Conservation (phyloP, 805 yeast species). For the Kregervanrija delftensis region DNA sequence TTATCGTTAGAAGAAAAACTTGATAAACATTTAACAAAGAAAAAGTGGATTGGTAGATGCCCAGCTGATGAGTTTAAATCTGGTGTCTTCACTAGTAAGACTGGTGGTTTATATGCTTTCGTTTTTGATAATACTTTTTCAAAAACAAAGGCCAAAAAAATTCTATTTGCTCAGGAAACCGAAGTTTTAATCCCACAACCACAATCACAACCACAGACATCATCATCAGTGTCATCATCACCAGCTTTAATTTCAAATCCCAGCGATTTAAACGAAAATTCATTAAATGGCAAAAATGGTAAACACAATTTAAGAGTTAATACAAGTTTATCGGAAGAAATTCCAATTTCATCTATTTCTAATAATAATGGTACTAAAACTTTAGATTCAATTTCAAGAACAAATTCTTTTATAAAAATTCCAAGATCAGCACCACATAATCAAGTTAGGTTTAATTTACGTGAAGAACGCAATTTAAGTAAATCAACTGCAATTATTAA, state of each 20-base stretch:
- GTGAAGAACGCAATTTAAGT: conserved; percentile 9
- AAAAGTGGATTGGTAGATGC: conserved; percentile 51
- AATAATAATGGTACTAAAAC: too few species aligned
- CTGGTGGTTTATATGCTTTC: conserved; percentile 75
- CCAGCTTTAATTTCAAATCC: too few species aligned
- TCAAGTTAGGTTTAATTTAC: conserved; percentile 18
- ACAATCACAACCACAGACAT: too few species aligned
- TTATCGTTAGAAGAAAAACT: conserved; percentile 47
- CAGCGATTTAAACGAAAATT: not conserved
- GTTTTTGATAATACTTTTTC: conserved; percentile 90
- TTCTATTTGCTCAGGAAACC: conserved; percentile 48
- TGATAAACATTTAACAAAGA: conserved; percentile 41
- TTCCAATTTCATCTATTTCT: too few species aligned
- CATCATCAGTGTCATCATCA: not conserved
- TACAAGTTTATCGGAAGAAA: too few species aligned
- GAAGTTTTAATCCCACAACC: not conserved
- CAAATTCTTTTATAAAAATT: too few species aligned
- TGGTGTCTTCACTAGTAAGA: conserved; percentile 51
- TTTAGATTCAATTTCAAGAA: too few species aligned
- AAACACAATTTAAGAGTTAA: too few species aligned
- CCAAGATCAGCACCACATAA: too few species aligned
- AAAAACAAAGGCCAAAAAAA: conserved; percentile 74
- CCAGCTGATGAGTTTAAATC: conserved; percentile 54
- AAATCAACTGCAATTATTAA: conserved; percentile 26
- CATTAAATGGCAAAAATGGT: not conserved